Conservation (phyloP, 23 red algal genomes). For the Gracilariopsis chorda region DNA sequence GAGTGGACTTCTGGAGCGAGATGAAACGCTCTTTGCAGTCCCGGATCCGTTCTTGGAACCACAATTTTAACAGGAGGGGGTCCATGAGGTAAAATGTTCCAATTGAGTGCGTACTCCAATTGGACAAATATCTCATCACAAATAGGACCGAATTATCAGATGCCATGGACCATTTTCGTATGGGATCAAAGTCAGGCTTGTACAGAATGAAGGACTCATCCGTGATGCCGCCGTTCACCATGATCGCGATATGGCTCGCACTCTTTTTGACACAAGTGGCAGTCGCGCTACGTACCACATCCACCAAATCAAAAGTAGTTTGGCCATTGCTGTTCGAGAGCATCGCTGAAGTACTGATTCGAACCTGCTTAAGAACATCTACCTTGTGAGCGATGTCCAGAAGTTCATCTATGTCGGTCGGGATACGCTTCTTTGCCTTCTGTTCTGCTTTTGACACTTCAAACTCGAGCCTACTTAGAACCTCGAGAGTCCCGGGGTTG, state of each 20-base stretch:
- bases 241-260: neutral
- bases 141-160: neutral
- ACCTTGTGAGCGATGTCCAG: too few species aligned
- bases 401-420: too few species aligned
- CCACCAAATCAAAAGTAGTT: neutral
- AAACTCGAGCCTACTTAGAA: too few species aligned
- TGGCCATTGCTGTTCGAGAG: too few species aligned
- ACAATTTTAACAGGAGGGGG: neutral
- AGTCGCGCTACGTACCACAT: neutral
- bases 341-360: too few species aligned
- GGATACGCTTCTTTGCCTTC: too few species aligned
- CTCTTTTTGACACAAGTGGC: neutral
- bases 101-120: neutral
- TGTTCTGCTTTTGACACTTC: too few species aligned
- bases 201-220: neutral
- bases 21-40: too few species aligned
- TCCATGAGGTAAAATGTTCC: neutral
- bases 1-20: neutral
- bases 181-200: neutral
- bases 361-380: too few species aligned
- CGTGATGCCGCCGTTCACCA: neutral
- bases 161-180: neutral
- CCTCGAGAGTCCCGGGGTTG: too few species aligned
- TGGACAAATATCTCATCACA: neutral
- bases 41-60: too few species aligned